Conservation (phyloP, 352 stramenopile genomes). For the Thraustochytrium striatum region DNA sequence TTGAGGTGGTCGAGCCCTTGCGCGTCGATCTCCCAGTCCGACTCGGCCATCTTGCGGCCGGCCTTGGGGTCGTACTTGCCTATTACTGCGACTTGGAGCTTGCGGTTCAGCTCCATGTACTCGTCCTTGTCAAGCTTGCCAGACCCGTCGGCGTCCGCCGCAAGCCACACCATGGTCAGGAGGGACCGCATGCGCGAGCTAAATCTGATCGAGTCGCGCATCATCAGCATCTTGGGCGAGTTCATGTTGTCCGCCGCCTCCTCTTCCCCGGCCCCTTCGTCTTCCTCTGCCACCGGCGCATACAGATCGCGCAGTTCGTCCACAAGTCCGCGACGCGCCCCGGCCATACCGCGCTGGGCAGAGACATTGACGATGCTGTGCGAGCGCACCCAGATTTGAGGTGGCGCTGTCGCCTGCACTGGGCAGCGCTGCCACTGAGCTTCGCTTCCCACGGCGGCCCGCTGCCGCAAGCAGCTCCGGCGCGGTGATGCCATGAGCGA, state of each 20-base stretch:
- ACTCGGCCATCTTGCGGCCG: background rate
- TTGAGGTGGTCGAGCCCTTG: slow-evolving; percentile 34
- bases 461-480: too few species aligned
- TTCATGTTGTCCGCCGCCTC: background rate
- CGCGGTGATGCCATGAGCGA: too few species aligned
- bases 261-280: background rate
- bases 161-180: slow-evolving; percentile 42
- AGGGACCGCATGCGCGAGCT: slow-evolving; percentile 6
- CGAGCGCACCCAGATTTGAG: too few species aligned
- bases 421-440: too few species aligned
- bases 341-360: too few species aligned
- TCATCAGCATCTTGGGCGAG: slow-evolving; percentile 6
- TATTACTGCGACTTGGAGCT: slow-evolving; percentile 36
- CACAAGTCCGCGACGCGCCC: background rate
- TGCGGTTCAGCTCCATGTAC: slow-evolving; percentile 40
- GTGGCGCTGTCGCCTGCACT: too few species aligned
- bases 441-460: too few species aligned
- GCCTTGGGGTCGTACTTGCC: slow-evolving; percentile 1
- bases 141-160: slow-evolving; percentile 14
- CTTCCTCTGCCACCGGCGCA: background rate
- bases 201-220: slow-evolving; percentile 31
- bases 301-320: background rate
- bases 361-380: too few species aligned
- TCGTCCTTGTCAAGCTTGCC: slow-evolving; percentile 36
- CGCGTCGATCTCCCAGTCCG: slow-evolving; percentile 39